Conservation (phyloP, 352 stramenopile species). For the Pythium pyrilobum region DNA sequence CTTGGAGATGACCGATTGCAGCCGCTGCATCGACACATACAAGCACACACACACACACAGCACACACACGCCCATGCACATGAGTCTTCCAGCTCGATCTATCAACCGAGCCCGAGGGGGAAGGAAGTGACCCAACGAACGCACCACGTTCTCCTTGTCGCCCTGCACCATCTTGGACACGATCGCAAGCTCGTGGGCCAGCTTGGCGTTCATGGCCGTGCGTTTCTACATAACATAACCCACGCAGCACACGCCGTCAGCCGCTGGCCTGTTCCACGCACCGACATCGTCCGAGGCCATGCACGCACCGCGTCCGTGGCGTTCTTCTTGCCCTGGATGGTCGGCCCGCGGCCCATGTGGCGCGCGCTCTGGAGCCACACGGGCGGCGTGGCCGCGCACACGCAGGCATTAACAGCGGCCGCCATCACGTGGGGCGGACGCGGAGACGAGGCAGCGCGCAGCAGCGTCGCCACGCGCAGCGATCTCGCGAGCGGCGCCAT, state of each 20-base stretch:
- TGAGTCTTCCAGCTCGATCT: not conserved
- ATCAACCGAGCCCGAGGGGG: too few relatives aligned
- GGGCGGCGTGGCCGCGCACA: not conserved
- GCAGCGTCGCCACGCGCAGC: slow-evolving; percentile 2
- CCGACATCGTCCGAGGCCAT: too few relatives aligned
- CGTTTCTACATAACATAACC: slow-evolving; percentile 40
- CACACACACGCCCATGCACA: too few relatives aligned
- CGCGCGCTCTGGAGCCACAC: slow-evolving; percentile 44
- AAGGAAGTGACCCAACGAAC: slow-evolving; percentile 23
- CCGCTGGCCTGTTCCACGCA: too few relatives aligned
- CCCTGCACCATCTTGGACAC: slow-evolving; percentile 66
- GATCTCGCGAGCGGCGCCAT: not conserved
- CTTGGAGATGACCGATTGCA: slow-evolving; percentile 52
- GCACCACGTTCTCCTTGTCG: slow-evolving; percentile 66
- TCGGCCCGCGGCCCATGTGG: slow-evolving; percentile 74
- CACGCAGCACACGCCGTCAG: not conserved
- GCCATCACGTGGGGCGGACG: slow-evolving; percentile 3
- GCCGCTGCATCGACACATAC: slow-evolving; percentile 23
- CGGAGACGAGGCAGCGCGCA: not conserved
- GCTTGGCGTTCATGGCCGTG: slow-evolving; percentile 70
- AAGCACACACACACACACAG: too few relatives aligned
- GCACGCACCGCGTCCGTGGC: slow-evolving; percentile 64
- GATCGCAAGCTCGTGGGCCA: slow-evolving; percentile 66
- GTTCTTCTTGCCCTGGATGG: slow-evolving; percentile 81
- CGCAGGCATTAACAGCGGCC: not conserved